Percentiles rank a stretch among this genome's conserved stretches.
These are phyloP conservation scores for Metschnikowia corniflorae DNA, from an alignment of 805 yeast genomes.

Conservation along the genomic window DNA sequence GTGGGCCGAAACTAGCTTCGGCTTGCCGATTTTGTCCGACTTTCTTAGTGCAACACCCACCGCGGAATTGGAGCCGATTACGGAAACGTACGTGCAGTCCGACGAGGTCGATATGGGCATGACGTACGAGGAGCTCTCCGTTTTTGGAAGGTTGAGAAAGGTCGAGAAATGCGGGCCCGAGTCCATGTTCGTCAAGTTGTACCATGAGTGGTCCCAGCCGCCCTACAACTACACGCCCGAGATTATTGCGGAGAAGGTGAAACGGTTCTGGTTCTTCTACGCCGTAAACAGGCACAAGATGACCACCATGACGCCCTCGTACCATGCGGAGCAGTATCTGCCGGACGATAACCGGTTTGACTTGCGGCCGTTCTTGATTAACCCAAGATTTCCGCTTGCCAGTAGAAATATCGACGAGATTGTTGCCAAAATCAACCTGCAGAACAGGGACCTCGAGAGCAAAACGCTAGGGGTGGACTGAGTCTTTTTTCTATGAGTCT, in stretches of 20 bases:
- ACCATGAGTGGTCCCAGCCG: conserved; percentile 88
- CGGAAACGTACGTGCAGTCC: conserved; percentile 86
- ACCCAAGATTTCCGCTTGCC: conserved; percentile 88
- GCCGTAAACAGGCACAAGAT: conserved; percentile 95
- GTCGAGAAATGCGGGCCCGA: conserved; percentile 95
- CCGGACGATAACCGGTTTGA: conserved; percentile 98
- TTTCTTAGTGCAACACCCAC: conserved; percentile 94
- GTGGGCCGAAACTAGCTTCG: conserved; percentile 67
- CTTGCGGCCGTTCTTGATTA: conserved; percentile 89
- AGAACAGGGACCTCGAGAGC: conserved; percentile 24
- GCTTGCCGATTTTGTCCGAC: conserved; percentile 70
- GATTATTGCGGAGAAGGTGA: conserved; percentile 88
- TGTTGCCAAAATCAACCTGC: conserved; percentile 54
- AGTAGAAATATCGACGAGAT: conserved; percentile 80
- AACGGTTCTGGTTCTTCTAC: conserved; percentile 86
- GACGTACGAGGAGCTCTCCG: conserved; percentile 89
- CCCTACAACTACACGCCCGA: conserved; percentile 64
- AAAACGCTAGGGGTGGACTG: conserved; percentile 46
- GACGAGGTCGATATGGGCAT: conserved; percentile 99
- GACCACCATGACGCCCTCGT: conserved; percentile 95
- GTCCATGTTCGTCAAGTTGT: conserved; percentile 84
- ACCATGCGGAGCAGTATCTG: conserved; percentile 96
- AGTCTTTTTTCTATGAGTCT: no score
- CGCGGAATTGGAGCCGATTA: conserved; percentile 96
- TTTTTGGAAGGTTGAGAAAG: conserved; percentile 87